phyloP scores from a whole-genome alignment of 352 stramenopile genomes.

The Pythium guiyangense region DNA sequence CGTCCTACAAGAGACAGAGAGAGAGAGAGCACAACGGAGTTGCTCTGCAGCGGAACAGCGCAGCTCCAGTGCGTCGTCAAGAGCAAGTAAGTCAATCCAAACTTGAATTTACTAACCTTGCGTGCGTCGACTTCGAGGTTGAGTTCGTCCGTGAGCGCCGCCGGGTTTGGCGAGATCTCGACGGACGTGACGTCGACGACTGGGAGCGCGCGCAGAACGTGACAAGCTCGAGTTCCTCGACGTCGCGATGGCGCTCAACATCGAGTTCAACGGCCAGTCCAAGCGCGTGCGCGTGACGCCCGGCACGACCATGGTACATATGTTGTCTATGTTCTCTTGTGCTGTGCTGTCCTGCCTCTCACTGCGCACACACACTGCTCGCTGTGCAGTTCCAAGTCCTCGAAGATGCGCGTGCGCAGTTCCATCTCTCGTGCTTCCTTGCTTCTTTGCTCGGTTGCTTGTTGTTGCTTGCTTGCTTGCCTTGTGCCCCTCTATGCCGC shows the following conservation, averaged over 20 bases:
- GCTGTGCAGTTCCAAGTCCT: conserved; percentile 66
- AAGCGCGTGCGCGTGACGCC: conserved; percentile 77
- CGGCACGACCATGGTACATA: conserved; percentile 65
- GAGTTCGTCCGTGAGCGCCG: conserved; percentile 64
- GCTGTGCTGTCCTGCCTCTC: background rate
- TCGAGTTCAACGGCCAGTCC: conserved; percentile 62
- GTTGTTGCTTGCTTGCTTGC: no score
- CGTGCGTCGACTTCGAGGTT: conserved; percentile 80
- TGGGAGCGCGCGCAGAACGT: conserved; percentile 35
- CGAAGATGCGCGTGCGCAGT: conserved; percentile 48
- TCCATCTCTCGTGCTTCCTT: conserved; percentile 48
- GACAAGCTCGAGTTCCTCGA: background rate
- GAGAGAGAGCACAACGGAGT: background rate
- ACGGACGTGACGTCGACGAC: conserved; percentile 65
- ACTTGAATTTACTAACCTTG: no score
- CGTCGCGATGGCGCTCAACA: conserved; percentile 60
- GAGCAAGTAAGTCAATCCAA: background rate
- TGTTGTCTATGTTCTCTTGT: background rate
- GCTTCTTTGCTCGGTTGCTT: no score
- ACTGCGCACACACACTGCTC: background rate
- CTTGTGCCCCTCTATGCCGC: no score
- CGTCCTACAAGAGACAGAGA: background rate
- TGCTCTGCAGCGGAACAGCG: background rate
- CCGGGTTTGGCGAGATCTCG: conserved; percentile 81
- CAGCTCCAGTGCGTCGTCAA: no score